Evolutionary conservation across 192 early-diverging fungal genomes (phyloP), one percentile per base, ranked within the genome.

Genomic region (Linnemannia hyalina): DNA sequence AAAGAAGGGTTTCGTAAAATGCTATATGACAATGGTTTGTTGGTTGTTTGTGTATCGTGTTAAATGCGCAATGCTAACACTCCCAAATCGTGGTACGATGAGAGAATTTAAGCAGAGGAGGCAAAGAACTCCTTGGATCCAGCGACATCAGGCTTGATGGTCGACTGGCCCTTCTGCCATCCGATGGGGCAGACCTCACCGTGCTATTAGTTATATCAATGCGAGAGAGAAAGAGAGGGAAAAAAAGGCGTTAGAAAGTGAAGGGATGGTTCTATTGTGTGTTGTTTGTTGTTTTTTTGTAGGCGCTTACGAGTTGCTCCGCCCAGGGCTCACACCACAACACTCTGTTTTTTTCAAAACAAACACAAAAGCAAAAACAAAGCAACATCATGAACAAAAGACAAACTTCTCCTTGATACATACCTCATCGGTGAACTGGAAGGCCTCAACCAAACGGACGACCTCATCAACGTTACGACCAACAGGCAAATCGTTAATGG

Each of bases 341-440:
- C 18, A 42, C 38, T 1, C 38, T 3, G 3, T 40, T 40, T 40
- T 40, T 40, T 40, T 18, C 23, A 71, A 71, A 71, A 71, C 42
- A 63, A 69, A 36, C n/a, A 69, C 18, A 46, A 77, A 77, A 44
- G 70, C 23, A 70, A 1, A 54, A 40, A 71, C 42, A 65, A 68
- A 40, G 6, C 54, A 26, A 6, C 44, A 38, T 44, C 76, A 46
- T 9, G 26, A 68, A 20, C 5, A 20, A 5, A 78, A 44, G 6
- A 41, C 70, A 44, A 5, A 35, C 35, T 35, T 35, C 35, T 32
- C 6, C 18, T 36, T 44, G 32, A 49, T 23, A 36, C 83, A 78
- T 82, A 91, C 93, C 91, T 97, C 92, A 80, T 97, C 98, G 82
- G 94, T 95, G 94, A 96, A 98, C 90, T 96, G 93, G 87, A 99